Evolutionary conservation across 2,329 filamentous ascomycete genomes (phyloP).

Genomic region (Dactylellina sp.): DNA sequence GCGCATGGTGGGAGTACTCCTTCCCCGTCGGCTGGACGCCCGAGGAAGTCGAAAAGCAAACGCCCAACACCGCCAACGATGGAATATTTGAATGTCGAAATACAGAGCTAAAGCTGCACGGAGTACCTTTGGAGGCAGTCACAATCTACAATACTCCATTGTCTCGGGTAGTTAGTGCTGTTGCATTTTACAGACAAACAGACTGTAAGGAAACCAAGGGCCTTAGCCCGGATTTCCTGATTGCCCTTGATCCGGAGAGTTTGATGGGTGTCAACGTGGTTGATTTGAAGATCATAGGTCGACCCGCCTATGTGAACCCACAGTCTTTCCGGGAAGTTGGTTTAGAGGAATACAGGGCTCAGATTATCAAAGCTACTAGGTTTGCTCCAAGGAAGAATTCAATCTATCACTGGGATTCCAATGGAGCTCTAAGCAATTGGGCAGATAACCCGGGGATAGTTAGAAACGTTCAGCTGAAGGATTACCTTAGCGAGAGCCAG

Average conservation of each 20-base stretch:
- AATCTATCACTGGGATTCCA: neutral
- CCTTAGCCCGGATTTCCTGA: neutral
- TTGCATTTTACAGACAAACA: slow-evolving; percentile 29
- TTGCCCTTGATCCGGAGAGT: slow-evolving; percentile 18
- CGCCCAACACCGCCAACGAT: neutral
- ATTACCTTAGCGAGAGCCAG: neutral
- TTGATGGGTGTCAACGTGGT: slow-evolving; percentile 33
- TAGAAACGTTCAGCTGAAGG: slow-evolving; percentile 1
- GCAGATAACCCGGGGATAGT: neutral
- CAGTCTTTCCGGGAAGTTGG: slow-evolving; percentile 14
- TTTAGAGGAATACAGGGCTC: neutral
- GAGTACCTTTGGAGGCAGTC: slow-evolving; percentile 18
- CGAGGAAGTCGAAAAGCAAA: neutral
- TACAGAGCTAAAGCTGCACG: slow-evolving; percentile 11
- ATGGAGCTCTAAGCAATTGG: neutral
- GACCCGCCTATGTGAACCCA: neutral
- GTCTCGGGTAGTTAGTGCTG: slow-evolving; percentile 4
- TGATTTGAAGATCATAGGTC: slow-evolving; percentile 26
- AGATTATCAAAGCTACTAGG: no score
- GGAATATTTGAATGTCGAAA: slow-evolving; percentile 13
- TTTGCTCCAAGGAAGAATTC: no score
- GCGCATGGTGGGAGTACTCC: slow-evolving; percentile 25
- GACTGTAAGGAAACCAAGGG: slow-evolving; percentile 17
- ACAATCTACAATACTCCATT: slow-evolving; percentile 27
- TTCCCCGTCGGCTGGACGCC: slow-evolving; percentile 5